Conservation (phyloP, 23 red algal species). For the Gracilaria gracilis region DNA sequence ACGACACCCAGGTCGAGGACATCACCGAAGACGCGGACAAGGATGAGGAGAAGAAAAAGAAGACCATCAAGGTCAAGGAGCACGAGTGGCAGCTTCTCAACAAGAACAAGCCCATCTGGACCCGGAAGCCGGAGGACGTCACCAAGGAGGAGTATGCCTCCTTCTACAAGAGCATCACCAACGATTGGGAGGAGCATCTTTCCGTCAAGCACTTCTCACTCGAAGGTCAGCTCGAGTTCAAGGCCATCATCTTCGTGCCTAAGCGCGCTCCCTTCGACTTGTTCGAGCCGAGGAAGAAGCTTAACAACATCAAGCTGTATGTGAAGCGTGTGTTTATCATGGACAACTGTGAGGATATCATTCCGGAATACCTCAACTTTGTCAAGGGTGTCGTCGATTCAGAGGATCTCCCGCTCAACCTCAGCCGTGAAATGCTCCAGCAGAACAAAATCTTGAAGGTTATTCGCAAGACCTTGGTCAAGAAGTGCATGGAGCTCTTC, state of each 20-base stretch:
- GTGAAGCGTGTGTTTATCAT: slow-evolving; percentile 99
- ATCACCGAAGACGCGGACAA: slow-evolving; percentile 83
- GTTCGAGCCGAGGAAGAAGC: slow-evolving; percentile 98
- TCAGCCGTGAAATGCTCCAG: slow-evolving; percentile 98
- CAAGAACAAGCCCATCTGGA: slow-evolving; percentile 99
- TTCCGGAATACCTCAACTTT: slow-evolving; percentile 99
- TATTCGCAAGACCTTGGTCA: slow-evolving; percentile 96
- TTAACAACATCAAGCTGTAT: slow-evolving; percentile 98
- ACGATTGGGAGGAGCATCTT: slow-evolving; percentile 99
- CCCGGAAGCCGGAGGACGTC: slow-evolving; percentile 93
- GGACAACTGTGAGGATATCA: slow-evolving; percentile 99
- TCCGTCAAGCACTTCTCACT: slow-evolving; percentile 97
- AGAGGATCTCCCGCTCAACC: slow-evolving; percentile 97
- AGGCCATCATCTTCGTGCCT: slow-evolving; percentile 91
- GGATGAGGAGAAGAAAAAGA: slow-evolving; percentile 92
- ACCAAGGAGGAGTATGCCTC: slow-evolving; percentile 96
- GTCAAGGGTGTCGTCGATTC: slow-evolving; percentile 99
- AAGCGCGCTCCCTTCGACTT: slow-evolving; percentile 97
- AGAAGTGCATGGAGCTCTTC: slow-evolving; percentile 99
- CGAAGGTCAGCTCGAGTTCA: slow-evolving; percentile 97
- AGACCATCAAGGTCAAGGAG: slow-evolving; percentile 96
- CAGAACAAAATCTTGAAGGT: slow-evolving; percentile 99
- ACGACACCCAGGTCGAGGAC: slow-evolving; percentile 87
- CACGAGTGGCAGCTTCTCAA: slow-evolving; percentile 98
- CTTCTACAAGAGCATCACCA: slow-evolving; percentile 99